These are phyloP conservation scores for Claviceps sp. DNA, from an alignment of 2,329 filamentous ascomycete genomes.

Conservation along the genomic window DNA sequence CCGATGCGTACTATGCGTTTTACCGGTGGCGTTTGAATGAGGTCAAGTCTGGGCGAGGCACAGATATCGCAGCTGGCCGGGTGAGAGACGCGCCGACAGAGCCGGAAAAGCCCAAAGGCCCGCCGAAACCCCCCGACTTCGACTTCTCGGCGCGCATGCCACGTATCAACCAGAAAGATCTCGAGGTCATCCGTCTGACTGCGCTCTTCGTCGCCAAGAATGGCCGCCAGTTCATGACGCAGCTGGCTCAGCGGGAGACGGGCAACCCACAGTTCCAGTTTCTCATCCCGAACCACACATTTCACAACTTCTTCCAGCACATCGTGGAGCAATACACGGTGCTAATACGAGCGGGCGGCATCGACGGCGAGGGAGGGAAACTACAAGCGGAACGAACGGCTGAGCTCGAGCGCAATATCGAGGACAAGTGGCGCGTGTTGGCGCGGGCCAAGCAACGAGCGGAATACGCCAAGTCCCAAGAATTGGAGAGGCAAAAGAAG, in stretches of 20 bases:
- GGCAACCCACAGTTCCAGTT: conserved; percentile 95
- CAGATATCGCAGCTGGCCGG: conserved; percentile 62
- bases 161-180: conserved; percentile 87
- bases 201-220: conserved; percentile 89
- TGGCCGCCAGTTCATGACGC: conserved; percentile 82
- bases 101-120: conserved; percentile 59
- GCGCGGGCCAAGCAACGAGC: conserved; percentile 72
- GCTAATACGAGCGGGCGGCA: conserved; percentile 53
- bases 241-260: conserved; percentile 74
- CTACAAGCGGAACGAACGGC: conserved; percentile 58
- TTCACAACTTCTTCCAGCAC: conserved; percentile 90
- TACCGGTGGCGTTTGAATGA: conserved; percentile 86
- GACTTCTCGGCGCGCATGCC: conserved; percentile 94
- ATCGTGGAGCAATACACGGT: conserved; percentile 89
- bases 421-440: conserved; percentile 69
- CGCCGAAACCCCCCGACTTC: conserved; percentile 74
- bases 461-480: conserved; percentile 75
- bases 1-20: conserved; percentile 76
- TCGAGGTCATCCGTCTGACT: conserved; percentile 61
- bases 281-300: conserved; percentile 83
- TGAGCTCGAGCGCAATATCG: conserved; percentile 59
- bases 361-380: conserved; percentile 52
- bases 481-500: conserved; percentile 74
- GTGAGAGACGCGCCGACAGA: conserved; percentile 45
- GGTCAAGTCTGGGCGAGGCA: conserved; percentile 72